Evolutionary conservation across 768 basidiomycete species (phyloP).

Genomic region (Mrakia frigida): DNA sequence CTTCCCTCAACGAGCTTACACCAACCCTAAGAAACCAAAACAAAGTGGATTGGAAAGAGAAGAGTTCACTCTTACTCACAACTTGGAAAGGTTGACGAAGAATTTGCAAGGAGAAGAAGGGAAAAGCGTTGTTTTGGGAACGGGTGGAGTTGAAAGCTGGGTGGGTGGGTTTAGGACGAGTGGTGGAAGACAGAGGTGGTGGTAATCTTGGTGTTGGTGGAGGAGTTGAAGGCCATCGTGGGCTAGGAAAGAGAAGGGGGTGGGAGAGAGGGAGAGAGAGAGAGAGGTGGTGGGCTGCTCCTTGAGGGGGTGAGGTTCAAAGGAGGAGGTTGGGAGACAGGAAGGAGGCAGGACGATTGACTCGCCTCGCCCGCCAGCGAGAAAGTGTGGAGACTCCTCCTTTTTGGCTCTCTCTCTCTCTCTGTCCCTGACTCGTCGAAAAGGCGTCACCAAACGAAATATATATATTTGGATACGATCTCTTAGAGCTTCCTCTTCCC

Average conservation of each 20-base stretch:
- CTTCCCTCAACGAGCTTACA: background rate
- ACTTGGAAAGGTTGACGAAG: background rate
- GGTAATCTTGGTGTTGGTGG: background rate
- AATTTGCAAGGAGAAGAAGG: background rate
- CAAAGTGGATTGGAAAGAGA: background rate
- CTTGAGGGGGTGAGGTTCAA: background rate
- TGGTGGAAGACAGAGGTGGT: background rate
- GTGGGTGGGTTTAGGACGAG: constrained; percentile 17
- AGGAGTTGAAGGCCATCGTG: background rate
- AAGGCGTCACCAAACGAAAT: background rate
- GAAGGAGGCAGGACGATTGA: no score
- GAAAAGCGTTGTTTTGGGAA: background rate
- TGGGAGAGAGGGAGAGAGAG: background rate
- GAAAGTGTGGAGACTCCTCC: no score
- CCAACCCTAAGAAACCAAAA: background rate
- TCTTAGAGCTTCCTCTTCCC: constrained; percentile 37
- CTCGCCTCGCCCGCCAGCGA: no score
- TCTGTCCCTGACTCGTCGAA: background rate
- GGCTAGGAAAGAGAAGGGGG: background rate
- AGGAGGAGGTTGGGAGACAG: background rate
- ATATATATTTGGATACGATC: no score
- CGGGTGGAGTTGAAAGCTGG: background rate
- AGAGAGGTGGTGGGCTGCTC: background rate
- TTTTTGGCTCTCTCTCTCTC: background rate
- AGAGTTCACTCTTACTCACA: background rate